These are phyloP conservation scores for Phytophthora sp. DNA, from an alignment of 352 stramenopile genomes.

Conservation along the genomic window DNA sequence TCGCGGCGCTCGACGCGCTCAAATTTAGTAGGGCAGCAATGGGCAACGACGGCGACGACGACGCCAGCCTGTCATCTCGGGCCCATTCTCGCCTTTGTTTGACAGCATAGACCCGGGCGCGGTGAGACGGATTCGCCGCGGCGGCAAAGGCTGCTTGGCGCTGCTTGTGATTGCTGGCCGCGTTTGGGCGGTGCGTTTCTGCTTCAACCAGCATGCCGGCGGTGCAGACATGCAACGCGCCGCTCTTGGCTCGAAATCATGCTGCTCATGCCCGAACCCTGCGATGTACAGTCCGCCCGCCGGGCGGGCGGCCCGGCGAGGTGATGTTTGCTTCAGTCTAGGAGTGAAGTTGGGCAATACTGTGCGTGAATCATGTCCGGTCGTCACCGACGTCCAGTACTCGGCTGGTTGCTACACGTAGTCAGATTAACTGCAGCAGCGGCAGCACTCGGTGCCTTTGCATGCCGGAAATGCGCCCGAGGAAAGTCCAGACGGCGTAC, in stretches of 20 bases:
- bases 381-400: too few species aligned
- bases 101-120: slow-evolving; percentile 8
- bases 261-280: too few species aligned
- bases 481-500: not conserved
- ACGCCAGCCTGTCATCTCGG: not conserved
- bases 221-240: slow-evolving; percentile 15
- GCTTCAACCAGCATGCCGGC: slow-evolving; percentile 10
- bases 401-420: too few species aligned
- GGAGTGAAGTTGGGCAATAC: not conserved
- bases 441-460: not conserved
- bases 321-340: slow-evolving; percentile 1
- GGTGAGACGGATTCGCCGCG: too few species aligned
- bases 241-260: too few species aligned
- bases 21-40: slow-evolving; percentile 6
- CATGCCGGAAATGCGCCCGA: not conserved
- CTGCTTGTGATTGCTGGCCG: not conserved
- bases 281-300: not conserved
- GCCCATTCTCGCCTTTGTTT: slow-evolving; percentile 1
- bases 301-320: too few species aligned
- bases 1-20: not conserved
- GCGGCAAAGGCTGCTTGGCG: slow-evolving; percentile 6
- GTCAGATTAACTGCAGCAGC: too few species aligned
- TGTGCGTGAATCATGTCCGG: not conserved
- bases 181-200: slow-evolving; percentile 4
- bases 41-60: not conserved